phyloP scores from a whole-genome alignment of 228 moss, liverwort and hornwort species.

The Sphagnum fallax region DNA sequence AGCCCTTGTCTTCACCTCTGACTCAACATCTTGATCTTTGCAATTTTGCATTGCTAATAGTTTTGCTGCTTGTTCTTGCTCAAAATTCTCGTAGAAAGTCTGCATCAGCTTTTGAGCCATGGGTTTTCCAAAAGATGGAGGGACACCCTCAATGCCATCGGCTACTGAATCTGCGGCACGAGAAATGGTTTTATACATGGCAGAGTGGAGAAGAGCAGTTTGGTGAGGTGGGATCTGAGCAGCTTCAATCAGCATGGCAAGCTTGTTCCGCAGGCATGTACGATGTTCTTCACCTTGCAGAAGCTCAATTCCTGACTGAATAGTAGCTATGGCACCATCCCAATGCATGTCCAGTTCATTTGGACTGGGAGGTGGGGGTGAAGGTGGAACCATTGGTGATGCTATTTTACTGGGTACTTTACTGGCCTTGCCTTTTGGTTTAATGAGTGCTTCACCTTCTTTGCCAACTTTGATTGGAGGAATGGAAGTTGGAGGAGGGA shows the following conservation, averaged over 20 bases:
- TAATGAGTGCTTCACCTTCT: not conserved
- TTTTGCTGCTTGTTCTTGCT: slow-evolving; percentile 18
- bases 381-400: not conserved
- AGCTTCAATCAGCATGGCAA: slow-evolving; percentile 21
- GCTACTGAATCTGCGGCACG: slow-evolving; percentile 28
- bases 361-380: not conserved
- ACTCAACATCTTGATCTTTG: no score
- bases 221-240: slow-evolving; percentile 51
- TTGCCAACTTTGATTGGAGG: not conserved
- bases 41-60: not conserved
- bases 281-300: slow-evolving; percentile 27
- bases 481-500: slow-evolving; percentile 9
- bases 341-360: slow-evolving; percentile 13
- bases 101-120: slow-evolving; percentile 23
- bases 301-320: slow-evolving; percentile 33
- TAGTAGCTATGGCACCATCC: slow-evolving; percentile 46
- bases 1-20: no score
- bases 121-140: slow-evolving; percentile 14
- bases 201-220: slow-evolving; percentile 31
- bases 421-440: not conserved
- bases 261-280: slow-evolving; percentile 28
- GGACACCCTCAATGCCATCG: slow-evolving; percentile 27
- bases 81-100: slow-evolving; percentile 26
- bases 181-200: slow-evolving; percentile 30
- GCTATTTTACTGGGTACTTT: not conserved